Percentiles rank a stretch among this genome's conserved stretches.
Conservation (phyloP, 352 stramenopile species). For the Elongisporangium anandrum region DNA sequence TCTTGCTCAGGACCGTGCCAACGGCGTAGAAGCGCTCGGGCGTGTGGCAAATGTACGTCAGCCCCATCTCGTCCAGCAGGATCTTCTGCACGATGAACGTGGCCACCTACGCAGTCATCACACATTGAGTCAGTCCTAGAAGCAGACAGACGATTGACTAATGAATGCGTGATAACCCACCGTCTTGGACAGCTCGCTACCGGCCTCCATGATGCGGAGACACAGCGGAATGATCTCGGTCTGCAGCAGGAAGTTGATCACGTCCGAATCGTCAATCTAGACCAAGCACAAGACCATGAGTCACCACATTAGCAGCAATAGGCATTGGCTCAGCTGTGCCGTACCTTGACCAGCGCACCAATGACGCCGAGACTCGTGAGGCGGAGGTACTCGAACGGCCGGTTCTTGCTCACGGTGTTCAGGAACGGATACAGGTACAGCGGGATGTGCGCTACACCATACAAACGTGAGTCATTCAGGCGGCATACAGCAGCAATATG, state of each 20-base stretch:
- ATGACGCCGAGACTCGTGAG: slow-evolving; percentile 98
- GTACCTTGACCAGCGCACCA: slow-evolving; percentile 96
- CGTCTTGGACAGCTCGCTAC: slow-evolving; percentile 97
- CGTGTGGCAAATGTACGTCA: slow-evolving; percentile 99
- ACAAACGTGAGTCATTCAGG: background rate
- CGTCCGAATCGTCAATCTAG: slow-evolving; percentile 96
- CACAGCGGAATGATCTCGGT: slow-evolving; percentile 99
- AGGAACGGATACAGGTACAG: slow-evolving; percentile 99
- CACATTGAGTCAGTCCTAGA: slow-evolving; percentile 1
- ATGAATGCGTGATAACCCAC: too few species aligned
- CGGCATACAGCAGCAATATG: background rate
- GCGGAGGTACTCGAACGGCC: slow-evolving; percentile 98
- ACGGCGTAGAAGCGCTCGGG: slow-evolving; percentile 91
- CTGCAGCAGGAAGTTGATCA: slow-evolving; percentile 99
- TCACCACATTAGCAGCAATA: background rate
- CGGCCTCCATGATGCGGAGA: slow-evolving; percentile 98
- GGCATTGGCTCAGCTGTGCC: background rate
- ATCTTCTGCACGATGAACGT: slow-evolving; percentile 99
- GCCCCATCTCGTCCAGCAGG: slow-evolving; percentile 96
- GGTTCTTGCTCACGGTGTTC: slow-evolving; percentile 97
- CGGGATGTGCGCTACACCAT: slow-evolving; percentile 90
- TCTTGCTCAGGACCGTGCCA: slow-evolving; percentile 94
- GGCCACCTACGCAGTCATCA: slow-evolving; percentile 76
- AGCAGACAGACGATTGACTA: background rate
- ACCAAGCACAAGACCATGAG: background rate